Base-by-base conservation (phyloP, 805 yeast species). In the Spathaspora girioi region DNA sequence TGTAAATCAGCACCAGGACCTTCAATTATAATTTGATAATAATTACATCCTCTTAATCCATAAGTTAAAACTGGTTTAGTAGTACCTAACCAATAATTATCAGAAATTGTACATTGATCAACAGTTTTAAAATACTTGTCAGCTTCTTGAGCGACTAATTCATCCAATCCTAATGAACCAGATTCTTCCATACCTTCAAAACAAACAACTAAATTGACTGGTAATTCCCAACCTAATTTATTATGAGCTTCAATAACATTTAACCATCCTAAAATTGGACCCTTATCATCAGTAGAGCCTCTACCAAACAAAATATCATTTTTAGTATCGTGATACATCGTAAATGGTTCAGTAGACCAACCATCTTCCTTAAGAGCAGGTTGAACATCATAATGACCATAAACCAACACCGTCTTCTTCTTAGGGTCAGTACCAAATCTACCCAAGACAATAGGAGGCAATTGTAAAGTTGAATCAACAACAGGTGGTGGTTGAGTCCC, bases 101-200 rank as follows among this genome's bases (percentile, higher is more conserved):
- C 99, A 50, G 94, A 85, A 61, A 94, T 94, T 68, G 97, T 91
- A 48, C 92, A 97, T 38, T 97, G 91, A 66, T 93, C 96, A 47
- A 92, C 96, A 42, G 82, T 85, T 68, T 87, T 84, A 78, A 94
- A 94, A 71, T 90, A 94, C 40, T 71, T 68, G 49, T 79, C 69
- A 50, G 96, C 92, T 75, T 94, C 98, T 42, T 75, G 70, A 47
- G 84, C 85, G 63, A 94, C 87, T 62, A 94, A 80, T 35, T 76
- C 83, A 59, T 93, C 99, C 57, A 94, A 80, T 35, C 98, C 98
- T 47, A 89, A 71, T 32, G 97, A 90, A 20, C 99, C 99, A 56
- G 92, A 84, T 74, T 94, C 99, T 74, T 94, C 99, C 99, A 94
- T 94, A 55, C 99, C 98, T 74, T 94, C 99, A 63, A 94, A 94